Conservation (phyloP, 805 yeast genomes). For the Sungouiozyma ichnusensis region DNA sequence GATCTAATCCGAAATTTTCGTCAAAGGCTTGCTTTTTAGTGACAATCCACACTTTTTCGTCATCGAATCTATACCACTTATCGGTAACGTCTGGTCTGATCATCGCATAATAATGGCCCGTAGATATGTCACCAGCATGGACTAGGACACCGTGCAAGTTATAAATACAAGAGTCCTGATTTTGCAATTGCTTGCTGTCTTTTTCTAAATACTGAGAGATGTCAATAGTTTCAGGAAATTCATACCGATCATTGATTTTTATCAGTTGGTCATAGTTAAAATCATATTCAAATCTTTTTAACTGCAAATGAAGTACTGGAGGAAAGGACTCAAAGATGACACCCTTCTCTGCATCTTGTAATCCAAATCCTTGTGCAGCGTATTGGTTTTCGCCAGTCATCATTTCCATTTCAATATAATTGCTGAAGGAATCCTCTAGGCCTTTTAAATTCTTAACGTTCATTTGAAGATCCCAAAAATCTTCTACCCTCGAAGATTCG, state of each 20-base stretch:
- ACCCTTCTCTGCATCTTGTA: slow-evolving; percentile 95
- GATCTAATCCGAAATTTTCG: slow-evolving; percentile 82
- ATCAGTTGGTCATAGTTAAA: slow-evolving; percentile 79
- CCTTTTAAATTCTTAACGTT: slow-evolving; percentile 78
- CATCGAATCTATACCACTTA: slow-evolving; percentile 88
- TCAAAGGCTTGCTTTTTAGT: slow-evolving; percentile 79
- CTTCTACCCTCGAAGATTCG: slow-evolving; percentile 85
- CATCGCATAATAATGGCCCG: slow-evolving; percentile 95
- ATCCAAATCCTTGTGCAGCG: slow-evolving; percentile 79
- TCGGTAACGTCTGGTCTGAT: slow-evolving; percentile 65
- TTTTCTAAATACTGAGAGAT: slow-evolving; percentile 68
- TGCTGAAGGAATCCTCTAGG: slow-evolving; percentile 65
- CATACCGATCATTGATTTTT: slow-evolving; percentile 86
- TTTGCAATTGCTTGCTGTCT: slow-evolving; percentile 24
- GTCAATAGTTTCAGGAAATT: slow-evolving; percentile 77
- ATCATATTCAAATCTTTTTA: slow-evolving; percentile 91
- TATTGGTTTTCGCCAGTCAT: slow-evolving; percentile 93
- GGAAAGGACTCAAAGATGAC: slow-evolving; percentile 88
- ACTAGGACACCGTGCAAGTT: slow-evolving; percentile 88
- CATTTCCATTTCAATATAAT: slow-evolving; percentile 81
- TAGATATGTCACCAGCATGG: slow-evolving; percentile 90
- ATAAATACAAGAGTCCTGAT: slow-evolving; percentile 36
- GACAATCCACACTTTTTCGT: slow-evolving; percentile 85
- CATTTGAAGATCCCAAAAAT: slow-evolving; percentile 95
- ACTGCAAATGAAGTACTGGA: slow-evolving; percentile 83